A percentile compares a stretch with the other conserved stretches of the same genome.
These are phyloP conservation scores for Aureobasidium sp. DNA, from an alignment of 2,329 filamentous ascomycete genomes.

Conservation along the genomic window DNA sequence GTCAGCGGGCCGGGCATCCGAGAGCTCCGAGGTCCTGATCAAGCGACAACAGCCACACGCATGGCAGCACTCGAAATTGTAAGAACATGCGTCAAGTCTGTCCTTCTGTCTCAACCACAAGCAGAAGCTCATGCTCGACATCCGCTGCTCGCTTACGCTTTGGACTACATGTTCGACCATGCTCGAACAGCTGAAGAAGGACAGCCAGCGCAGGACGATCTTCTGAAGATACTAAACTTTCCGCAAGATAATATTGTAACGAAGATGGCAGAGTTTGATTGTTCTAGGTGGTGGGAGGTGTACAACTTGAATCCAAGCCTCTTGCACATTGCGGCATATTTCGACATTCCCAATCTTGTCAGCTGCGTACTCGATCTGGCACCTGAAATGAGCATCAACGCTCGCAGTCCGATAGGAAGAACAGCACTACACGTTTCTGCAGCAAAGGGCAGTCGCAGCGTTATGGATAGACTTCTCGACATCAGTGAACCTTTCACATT, in stretches of 20 bases:
- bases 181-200: neutral
- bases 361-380: neutral
- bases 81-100: neutral
- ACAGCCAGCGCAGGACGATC: neutral
- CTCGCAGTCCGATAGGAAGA: neutral
- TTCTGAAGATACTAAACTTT: slow-evolving; percentile 13
- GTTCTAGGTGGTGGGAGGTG: neutral
- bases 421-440: neutral
- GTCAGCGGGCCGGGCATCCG: neutral
- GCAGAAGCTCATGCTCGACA: neutral
- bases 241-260: neutral
- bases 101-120: neutral
- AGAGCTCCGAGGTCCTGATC: neutral
- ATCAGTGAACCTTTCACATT: neutral
- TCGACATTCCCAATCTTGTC: neutral
- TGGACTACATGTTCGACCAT: neutral
- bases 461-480: neutral
- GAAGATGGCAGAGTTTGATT: neutral
- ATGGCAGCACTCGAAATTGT: neutral
- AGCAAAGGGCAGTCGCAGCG: neutral
- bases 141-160: neutral
- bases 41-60: neutral
- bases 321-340: neutral
- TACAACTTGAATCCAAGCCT: neutral
- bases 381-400: neutral